A percentile compares a stretch with the other conserved stretches of the same genome.
phyloP scores from a whole-genome alignment of 257 asterid genomes.

The Nicotiana obtusifolia region DNA sequence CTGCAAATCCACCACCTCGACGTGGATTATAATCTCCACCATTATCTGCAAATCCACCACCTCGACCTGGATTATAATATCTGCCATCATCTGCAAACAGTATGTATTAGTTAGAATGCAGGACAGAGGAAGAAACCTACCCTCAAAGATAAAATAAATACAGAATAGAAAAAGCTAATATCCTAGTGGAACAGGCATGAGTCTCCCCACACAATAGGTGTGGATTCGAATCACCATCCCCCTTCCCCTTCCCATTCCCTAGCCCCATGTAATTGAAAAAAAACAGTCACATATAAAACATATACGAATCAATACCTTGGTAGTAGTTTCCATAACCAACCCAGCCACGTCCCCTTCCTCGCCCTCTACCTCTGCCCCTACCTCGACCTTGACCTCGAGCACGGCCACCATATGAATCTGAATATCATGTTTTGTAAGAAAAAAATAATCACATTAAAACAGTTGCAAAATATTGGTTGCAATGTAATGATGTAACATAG shows the following conservation, averaged over 20 bases:
- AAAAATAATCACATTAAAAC: not conserved
- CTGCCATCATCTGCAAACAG: constrained; percentile 2
- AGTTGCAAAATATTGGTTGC: not conserved
- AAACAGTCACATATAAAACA: not conserved
- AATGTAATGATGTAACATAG: not conserved
- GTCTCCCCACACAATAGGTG: not conserved
- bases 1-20: not conserved
- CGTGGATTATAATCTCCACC: not conserved
- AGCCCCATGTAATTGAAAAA: not conserved
- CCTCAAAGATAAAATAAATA: not conserved
- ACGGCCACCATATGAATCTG: constrained; percentile 31
- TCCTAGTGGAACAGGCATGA: not conserved
- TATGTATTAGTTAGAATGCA: not conserved
- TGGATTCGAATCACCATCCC: not conserved
- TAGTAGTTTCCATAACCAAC: constrained; percentile 31
- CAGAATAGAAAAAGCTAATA: not conserved
- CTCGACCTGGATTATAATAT: not conserved
- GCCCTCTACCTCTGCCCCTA: constrained; percentile 23
- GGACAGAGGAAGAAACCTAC: not conserved
- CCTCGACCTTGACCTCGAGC: constrained; percentile 33
- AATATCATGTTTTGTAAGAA: not conserved
- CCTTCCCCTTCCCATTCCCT: not conserved
- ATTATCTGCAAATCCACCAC: constrained; percentile 31
- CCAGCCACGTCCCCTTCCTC: constrained; percentile 33
- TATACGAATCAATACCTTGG: constrained; percentile 30